Evolutionary conservation across 139 green algal genomes (phyloP), one percentile per base, ranked within the genome.

Genomic region (Tetradesmus obliquus): DNA sequence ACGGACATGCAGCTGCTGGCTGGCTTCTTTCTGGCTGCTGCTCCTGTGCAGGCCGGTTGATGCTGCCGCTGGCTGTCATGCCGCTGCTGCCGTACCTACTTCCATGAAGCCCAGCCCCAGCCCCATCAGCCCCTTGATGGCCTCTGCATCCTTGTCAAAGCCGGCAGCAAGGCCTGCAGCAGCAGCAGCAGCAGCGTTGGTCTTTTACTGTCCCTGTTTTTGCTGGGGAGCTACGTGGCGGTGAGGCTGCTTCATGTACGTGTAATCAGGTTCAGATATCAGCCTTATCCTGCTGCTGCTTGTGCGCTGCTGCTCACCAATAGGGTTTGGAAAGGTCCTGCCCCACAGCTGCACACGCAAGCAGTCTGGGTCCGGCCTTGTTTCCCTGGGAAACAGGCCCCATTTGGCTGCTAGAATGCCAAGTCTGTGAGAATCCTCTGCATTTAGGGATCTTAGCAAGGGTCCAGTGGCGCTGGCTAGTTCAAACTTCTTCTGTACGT

Each of bases 61-160:
- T 82, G 12, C 60, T 58, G 32, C 32, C 53, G 7, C 58, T 76
- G 15, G 2, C 45, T 32, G 32, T 45, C 32, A 45, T 45, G 32
- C 32, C 32, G 57, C 57, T 82, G 62, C 86, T 58, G 24, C 79
- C 96, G 90, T 60, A 97, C 96, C 97, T 5, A 99, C 95, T 94
- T 99, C 97, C 22, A 99, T 95, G 92, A 99, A 99, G 0, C 98
- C 98, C 94, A 99, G 99, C 1, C 98, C 98, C 62, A 99, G 92
- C 2, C 92, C 94, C 81, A 99, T 88, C 51, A 99, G 82, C 3
- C 93, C 93, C 45, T 98, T 94, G 10, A 98, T 91, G 1, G 95
- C 95, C 84, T 99, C 95, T 19, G 96, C 98, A 92, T 99, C 94
- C 95, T 99, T 99, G 96, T 99, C 98, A 94, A 99, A 99, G 0